phyloP scores from a whole-genome alignment of 2,329 filamentous ascomycete species.

The Exophiala oligosperma region DNA sequence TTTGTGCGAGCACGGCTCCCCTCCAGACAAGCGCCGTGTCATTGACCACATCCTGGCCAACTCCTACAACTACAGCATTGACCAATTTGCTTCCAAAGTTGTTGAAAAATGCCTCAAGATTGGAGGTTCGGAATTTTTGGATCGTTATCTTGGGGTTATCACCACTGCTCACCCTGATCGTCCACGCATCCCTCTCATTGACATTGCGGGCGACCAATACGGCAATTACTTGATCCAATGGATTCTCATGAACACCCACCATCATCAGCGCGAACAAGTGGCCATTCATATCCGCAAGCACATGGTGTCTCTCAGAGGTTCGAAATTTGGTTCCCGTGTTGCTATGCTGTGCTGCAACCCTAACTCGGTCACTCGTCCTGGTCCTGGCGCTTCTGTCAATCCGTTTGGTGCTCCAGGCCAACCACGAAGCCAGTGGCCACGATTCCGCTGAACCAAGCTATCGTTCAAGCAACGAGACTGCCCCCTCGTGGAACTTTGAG shows the following conservation, averaged over 20 bases:
- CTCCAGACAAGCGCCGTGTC: conserved; percentile 86
- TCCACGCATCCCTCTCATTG: conserved; percentile 93
- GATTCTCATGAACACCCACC: conserved; percentile 83
- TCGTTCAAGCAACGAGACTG: too few relatives aligned
- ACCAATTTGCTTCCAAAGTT: conserved; percentile 98
- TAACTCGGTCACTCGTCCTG: conserved; percentile 82
- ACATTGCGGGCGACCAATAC: conserved; percentile 97
- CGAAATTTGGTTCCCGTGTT: conserved; percentile 96
- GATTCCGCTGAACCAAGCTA: conserved; percentile 53
- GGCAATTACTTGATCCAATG: conserved; percentile 98
- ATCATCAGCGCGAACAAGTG: conserved; percentile 89
- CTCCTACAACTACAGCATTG: conserved; percentile 95
- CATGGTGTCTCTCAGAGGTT: conserved; percentile 97
- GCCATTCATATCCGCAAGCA: conserved; percentile 95
- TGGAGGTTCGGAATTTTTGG: conserved; percentile 83
- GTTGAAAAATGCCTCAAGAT: conserved; percentile 99
- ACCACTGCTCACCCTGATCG: conserved; percentile 88
- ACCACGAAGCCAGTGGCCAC: conserved; percentile 50
- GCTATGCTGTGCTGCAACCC: conserved; percentile 99
- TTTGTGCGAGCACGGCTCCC: conserved; percentile 93
- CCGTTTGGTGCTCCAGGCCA: conserved; percentile 57
- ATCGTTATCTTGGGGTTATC: conserved; percentile 89
- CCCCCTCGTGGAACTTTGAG: too few relatives aligned
- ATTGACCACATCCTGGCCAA: conserved; percentile 94
- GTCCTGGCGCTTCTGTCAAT: conserved; percentile 70